A percentile compares a stretch with the other conserved stretches of the same genome.
phyloP scores from a whole-genome alignment of 768 basidiomycete genomes.

The Xanthoconium purpureum region DNA sequence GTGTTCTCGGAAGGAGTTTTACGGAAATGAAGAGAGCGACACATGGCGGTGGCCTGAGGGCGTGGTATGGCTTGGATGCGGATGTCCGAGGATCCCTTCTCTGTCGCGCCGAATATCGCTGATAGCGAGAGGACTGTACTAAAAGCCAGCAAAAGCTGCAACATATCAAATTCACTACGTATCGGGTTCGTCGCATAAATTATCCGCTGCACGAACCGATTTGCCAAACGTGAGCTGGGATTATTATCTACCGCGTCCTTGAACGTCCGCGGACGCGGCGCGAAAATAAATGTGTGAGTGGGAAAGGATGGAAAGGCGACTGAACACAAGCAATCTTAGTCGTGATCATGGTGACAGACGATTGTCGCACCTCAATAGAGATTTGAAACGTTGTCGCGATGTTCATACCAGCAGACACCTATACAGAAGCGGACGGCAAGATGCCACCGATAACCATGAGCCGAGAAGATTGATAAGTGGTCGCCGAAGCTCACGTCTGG shows the following conservation, averaged over 20 bases:
- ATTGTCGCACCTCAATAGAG: neutral
- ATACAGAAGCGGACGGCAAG: no score
- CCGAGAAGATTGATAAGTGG: neutral
- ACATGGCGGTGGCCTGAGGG: neutral
- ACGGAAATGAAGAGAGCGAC: neutral
- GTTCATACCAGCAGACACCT: neutral
- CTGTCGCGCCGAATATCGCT: neutral
- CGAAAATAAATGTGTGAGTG: neutral
- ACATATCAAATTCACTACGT: neutral
- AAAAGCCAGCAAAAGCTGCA: neutral
- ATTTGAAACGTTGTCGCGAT: neutral
- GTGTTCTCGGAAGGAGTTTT: neutral
- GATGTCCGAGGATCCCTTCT: neutral
- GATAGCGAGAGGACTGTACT: neutral
- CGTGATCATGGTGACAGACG: neutral
- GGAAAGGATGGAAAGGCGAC: neutral
- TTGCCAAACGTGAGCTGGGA: neutral
- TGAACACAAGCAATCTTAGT: neutral
- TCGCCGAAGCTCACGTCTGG: neutral
- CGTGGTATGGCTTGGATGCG: no score
- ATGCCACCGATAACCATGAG: neutral
- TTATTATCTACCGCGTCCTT: neutral
- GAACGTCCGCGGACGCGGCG: neutral
- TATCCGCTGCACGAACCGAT: neutral
- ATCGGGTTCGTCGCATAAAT: neutral